Evolutionary conservation across 352 stramenopile species (phyloP).

Genomic region (Phytophthora colocasiae): DNA sequence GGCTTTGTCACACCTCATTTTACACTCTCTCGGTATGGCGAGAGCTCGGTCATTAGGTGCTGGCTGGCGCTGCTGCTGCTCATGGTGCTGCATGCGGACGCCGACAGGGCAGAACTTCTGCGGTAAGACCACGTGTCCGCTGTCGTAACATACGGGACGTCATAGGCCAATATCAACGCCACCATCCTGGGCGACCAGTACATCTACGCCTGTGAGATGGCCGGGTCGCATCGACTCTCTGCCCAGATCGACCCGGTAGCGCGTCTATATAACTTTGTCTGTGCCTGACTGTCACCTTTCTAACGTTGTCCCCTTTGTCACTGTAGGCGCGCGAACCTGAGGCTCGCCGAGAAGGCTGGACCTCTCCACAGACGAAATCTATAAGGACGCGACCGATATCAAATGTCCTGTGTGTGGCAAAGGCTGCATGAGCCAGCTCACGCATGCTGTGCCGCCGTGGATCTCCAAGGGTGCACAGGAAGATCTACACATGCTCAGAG

Average conservation of each 20-base stretch:
- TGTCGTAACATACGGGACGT: constrained; percentile 74
- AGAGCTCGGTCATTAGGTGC: constrained; percentile 27
- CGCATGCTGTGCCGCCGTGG: constrained; percentile 80
- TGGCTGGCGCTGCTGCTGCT: constrained; percentile 38
- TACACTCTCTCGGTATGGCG: constrained; percentile 23
- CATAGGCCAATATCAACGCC: constrained; percentile 62
- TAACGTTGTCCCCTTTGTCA: constrained; percentile 8
- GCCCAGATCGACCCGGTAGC: constrained; percentile 80
- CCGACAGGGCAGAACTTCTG: constrained; percentile 64
- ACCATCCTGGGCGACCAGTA: constrained; percentile 74
- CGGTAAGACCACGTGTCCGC: constrained; percentile 59
- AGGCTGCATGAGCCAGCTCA: constrained; percentile 62
- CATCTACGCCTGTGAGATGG: constrained; percentile 88
- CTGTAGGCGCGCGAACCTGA: constrained; percentile 44
- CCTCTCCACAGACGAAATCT: constrained; percentile 72
- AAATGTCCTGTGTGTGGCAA: constrained; percentile 76
- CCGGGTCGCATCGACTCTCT: constrained; percentile 80
- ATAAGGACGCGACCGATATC: constrained; percentile 64
- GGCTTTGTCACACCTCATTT: constrained; percentile 24
- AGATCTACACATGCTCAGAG: constrained; percentile 80
- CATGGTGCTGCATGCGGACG: constrained; percentile 24
- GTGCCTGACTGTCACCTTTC: background rate
- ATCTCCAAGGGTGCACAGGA: constrained; percentile 70
- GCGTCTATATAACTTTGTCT: constrained; percentile 5
- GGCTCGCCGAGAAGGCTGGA: constrained; percentile 49